Conservation (phyloP, 768 basidiomycete species). For the Mycena vulgaris region DNA sequence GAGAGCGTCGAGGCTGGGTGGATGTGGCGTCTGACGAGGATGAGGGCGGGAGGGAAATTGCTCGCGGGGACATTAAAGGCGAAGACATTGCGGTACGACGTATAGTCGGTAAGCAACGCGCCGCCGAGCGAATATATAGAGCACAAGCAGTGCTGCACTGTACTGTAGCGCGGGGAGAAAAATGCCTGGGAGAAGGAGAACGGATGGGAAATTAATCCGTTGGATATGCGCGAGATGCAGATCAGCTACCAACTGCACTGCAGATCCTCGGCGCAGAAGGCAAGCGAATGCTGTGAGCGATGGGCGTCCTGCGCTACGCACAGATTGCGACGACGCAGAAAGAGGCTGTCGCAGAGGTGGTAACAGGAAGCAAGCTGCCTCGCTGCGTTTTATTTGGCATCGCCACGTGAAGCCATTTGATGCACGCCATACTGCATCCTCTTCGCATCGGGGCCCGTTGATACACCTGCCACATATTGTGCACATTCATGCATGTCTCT, state of each 20-base stretch:
- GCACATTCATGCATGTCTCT: too few species aligned
- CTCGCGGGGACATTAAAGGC: constrained; percentile 43
- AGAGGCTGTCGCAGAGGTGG: constrained; percentile 19
- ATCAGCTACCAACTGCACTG: constrained; percentile 26
- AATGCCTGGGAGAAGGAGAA: background rate
- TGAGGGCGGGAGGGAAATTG: constrained; percentile 34
- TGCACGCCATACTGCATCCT: too few species aligned
- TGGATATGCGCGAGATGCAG: constrained; percentile 9
- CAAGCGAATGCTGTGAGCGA: constrained; percentile 27
- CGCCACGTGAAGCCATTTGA: too few species aligned
- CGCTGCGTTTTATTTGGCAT: background rate
- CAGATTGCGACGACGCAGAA: constrained; percentile 25
- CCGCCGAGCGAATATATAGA: constrained; percentile 22
- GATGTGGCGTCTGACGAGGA: constrained; percentile 29
- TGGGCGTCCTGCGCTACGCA: constrained; percentile 37
- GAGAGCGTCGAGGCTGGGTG: constrained; percentile 54
- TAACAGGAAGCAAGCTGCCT: constrained; percentile 3
- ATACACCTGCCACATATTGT: too few species aligned
- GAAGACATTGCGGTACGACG: constrained; percentile 32
- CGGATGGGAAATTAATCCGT: background rate
- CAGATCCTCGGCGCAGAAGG: constrained; percentile 14
- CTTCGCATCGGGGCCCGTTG: too few species aligned
- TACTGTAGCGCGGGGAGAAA: constrained; percentile 16
- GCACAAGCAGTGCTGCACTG: constrained; percentile 28
- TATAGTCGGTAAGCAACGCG: constrained; percentile 26